Percentiles rank a stretch among this genome's conserved stretches.
phyloP scores from a whole-genome alignment of 805 yeast genomes.

The Wickerhamiella lipophila region DNA sequence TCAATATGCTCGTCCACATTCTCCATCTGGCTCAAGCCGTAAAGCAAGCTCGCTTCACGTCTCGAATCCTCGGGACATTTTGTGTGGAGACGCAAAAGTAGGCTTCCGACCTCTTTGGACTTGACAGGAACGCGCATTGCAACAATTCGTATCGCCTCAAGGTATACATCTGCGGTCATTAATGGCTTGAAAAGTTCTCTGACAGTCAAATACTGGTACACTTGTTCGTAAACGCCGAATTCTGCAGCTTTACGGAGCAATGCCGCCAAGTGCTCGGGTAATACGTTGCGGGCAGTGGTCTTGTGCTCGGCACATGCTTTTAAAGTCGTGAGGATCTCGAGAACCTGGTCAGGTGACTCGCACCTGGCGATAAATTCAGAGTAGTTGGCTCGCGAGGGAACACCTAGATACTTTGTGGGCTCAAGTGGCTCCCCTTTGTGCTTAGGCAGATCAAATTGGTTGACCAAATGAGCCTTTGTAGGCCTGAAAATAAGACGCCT shows the following conservation, averaged over 20 bases:
- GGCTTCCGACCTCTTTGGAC: conserved; percentile 11
- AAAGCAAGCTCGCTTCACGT: conserved; percentile 17
- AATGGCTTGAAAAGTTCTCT: conserved; percentile 7
- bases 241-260: conserved; percentile 21
- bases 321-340: conserved; percentile 18
- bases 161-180: conserved; percentile 12
- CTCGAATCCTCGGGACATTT: conserved; percentile 12
- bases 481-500: conserved; percentile 23
- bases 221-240: conserved; percentile 18
- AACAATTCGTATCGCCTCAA: conserved; percentile 18
- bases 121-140: conserved; percentile 18
- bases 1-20: conserved; percentile 2
- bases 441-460: conserved; percentile 15
- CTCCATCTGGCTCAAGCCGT: conserved; percentile 16
- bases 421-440: conserved; percentile 17
- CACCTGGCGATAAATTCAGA: conserved; percentile 15
- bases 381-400: conserved; percentile 21
- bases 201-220: conserved; percentile 10
- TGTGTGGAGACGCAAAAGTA: conserved; percentile 13
- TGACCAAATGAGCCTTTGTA: conserved; percentile 17
- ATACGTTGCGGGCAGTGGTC: conserved; percentile 14
- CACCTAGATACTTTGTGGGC: conserved; percentile 22
- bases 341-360: conserved; percentile 6
- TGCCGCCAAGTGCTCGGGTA: conserved; percentile 17
- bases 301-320: conserved; percentile 17